These are phyloP conservation scores for Plasmodiophora brassicae DNA, from an alignment of 208 protist genomes.

Conservation along the genomic window DNA sequence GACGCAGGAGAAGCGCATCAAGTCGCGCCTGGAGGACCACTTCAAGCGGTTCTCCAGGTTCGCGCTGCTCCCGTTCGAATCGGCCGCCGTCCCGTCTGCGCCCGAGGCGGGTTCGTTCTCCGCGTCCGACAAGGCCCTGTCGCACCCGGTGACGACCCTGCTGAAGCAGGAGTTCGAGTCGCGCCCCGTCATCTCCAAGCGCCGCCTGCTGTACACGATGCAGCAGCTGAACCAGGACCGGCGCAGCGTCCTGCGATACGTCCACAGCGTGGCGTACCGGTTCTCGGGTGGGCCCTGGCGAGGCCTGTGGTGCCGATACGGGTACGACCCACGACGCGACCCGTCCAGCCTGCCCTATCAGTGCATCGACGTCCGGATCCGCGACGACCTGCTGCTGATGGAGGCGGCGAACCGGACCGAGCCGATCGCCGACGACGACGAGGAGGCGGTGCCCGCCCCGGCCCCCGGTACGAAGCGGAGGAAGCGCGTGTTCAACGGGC, in stretches of 20 bases:
- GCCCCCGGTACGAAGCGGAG: neutral
- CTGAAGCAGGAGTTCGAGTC: neutral
- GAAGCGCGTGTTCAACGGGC: neutral
- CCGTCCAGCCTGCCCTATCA: neutral
- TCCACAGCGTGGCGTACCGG: slow-evolving; percentile 3
- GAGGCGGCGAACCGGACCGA: neutral
- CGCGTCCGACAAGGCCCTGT: neutral
- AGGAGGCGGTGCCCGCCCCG: neutral
- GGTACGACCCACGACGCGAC: slow-evolving; percentile 1
- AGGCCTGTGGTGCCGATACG: slow-evolving; percentile 2
- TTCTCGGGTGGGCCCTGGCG: slow-evolving; percentile 16
- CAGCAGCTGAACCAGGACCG: neutral
- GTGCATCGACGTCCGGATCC: slow-evolving; percentile 31
- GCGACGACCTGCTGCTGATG: neutral
- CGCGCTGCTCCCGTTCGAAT: neutral
- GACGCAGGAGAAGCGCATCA: neutral
- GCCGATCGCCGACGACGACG: too few relatives aligned
- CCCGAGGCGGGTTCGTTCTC: neutral
- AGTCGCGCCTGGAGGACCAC: neutral
- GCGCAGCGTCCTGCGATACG: neutral
- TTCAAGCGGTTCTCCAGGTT: neutral
- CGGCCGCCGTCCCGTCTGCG: neutral
- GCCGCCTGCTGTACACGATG: slow-evolving; percentile 10
- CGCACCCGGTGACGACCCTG: neutral
- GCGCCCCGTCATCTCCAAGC: neutral